These are phyloP conservation scores for Trichoderma atrobrunneum DNA, from an alignment of 2,329 filamentous ascomycete genomes.

Conservation along the genomic window DNA sequence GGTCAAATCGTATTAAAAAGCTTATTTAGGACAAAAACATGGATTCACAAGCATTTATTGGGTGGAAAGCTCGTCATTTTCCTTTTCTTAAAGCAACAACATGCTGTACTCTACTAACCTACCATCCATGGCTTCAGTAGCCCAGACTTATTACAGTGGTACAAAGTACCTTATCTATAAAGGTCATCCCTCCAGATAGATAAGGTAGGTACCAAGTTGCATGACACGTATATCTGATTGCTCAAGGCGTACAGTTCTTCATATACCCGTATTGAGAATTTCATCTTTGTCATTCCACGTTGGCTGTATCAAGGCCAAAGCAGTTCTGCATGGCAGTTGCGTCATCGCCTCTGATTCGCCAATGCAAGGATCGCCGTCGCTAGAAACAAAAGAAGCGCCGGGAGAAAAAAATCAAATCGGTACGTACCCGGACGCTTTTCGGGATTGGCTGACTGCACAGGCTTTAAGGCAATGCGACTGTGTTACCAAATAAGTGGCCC, in stretches of 20 bases:
- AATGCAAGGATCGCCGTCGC: conserved; percentile 11
- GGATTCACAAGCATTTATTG: not conserved
- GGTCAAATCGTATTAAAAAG: not conserved
- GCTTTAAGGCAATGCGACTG: not conserved
- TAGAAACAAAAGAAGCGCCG: not conserved
- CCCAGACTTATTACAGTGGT: too few species aligned
- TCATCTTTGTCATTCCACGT: too few species aligned
- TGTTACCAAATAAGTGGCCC: not conserved
- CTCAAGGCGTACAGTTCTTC: not conserved
- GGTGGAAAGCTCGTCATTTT: fast-evolving
- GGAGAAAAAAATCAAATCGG: not conserved
- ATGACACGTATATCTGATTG: fast-evolving
- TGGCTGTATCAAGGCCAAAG: not conserved
- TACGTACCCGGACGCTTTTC: not conserved
- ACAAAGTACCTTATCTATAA: too few species aligned
- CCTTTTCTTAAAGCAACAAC: not conserved
- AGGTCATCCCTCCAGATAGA: too few species aligned
- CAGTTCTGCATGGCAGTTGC: not conserved
- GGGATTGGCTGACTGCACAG: not conserved
- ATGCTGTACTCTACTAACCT: too few species aligned
- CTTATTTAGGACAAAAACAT: not conserved
- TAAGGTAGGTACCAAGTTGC: too few species aligned
- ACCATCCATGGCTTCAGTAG: too few species aligned
- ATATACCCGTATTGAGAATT: not conserved
- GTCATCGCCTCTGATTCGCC: conserved; percentile 9